Conservation (phyloP, 345 rosid species). For the Rhodamnia argentea region DNA sequence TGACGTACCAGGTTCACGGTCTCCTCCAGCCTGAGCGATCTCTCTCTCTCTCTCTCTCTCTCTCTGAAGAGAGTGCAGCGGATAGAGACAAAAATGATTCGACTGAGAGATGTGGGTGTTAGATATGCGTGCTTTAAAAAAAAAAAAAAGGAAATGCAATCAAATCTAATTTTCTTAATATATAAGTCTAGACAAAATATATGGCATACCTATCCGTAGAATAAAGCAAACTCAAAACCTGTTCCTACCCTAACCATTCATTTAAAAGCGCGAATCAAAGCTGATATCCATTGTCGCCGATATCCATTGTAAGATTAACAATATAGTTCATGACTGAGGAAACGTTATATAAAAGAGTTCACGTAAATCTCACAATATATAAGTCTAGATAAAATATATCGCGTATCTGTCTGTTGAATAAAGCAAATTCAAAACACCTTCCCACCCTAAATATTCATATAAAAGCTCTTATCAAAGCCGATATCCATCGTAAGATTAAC, state of each 20-base stretch:
- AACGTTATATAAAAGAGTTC: no score
- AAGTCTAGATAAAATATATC: no score
- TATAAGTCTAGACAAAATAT: not conserved
- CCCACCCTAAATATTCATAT: no score
- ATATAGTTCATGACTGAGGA: no score
- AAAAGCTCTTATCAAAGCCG: no score
- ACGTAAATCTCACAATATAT: not conserved
- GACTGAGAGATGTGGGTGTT: not conserved
- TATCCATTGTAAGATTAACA: no score
- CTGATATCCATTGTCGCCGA: no score
- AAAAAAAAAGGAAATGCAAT: not conserved
- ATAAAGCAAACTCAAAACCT: not conserved
- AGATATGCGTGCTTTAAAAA: not conserved
- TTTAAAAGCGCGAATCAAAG: no score
- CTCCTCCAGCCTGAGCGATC: constrained; percentile 4
- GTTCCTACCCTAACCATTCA: no score
- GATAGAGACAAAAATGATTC: not conserved
- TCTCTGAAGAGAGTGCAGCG: not conserved
- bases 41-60: not conserved
- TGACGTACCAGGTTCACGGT: constrained; percentile 1
- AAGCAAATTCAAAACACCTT: not conserved
- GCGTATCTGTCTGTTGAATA: no score
- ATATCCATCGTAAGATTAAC: not conserved
- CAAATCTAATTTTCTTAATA: not conserved
- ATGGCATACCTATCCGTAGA: not conserved